Percentiles rank a stretch among this genome's conserved stretches.
phyloP scores from a whole-genome alignment of 2,329 filamentous ascomycete species.

The Aspergillus sp. region DNA sequence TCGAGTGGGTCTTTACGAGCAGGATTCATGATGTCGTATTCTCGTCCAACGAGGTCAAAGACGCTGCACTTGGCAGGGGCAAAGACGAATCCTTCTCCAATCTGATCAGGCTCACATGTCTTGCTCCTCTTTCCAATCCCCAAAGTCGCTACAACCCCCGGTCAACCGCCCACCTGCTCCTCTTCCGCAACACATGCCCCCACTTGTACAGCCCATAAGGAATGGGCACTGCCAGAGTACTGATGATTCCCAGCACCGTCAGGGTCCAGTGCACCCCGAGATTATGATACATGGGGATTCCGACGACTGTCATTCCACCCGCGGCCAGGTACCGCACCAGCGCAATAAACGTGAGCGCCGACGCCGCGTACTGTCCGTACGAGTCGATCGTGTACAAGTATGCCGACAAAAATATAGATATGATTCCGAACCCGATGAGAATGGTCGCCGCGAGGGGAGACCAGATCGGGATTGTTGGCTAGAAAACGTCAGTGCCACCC shows the following conservation, averaged over 20 bases:
- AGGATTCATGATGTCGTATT: neutral
- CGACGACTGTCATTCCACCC: slow-evolving; percentile 40
- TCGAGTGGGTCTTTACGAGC: neutral
- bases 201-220: neutral
- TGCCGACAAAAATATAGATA: slow-evolving; percentile 54
- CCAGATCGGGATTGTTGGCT: slow-evolving; percentile 52
- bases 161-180: slow-evolving; percentile 3
- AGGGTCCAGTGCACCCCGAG: slow-evolving; percentile 47
- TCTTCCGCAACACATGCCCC: neutral
- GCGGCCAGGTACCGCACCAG: slow-evolving; percentile 45
- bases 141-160: neutral
- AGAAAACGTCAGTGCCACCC: neutral
- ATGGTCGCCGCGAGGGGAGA: slow-evolving; percentile 55
- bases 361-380: slow-evolving; percentile 57
- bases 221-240: slow-evolving; percentile 1
- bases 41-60: neutral
- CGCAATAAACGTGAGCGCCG: slow-evolving; percentile 49
- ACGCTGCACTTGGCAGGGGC: neutral
- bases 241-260: slow-evolving; percentile 39
- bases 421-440: slow-evolving; percentile 56
- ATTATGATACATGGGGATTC: slow-evolving; percentile 43
- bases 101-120: neutral
- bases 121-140: neutral
- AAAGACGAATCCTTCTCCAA: neutral
- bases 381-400: slow-evolving; percentile 63